A percentile compares a stretch with the other conserved stretches of the same genome.
Evolutionary conservation across 108 stramenopile species (phyloP).

Genomic region (Nitzschia sp.): DNA sequence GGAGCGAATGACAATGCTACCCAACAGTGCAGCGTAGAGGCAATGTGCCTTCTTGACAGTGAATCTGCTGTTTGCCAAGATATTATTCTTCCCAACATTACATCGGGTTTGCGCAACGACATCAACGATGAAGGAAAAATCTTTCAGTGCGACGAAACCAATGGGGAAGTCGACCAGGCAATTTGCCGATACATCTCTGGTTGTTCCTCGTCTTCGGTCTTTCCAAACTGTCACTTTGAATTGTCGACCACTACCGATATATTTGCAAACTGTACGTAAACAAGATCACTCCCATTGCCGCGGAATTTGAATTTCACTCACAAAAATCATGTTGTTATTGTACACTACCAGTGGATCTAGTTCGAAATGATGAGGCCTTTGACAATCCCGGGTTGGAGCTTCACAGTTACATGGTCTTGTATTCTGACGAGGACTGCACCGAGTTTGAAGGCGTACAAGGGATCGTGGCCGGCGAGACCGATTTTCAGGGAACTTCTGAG

Average conservation of each 20-base stretch:
- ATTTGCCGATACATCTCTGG: neutral
- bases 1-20: neutral
- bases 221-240: neutral
- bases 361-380: neutral
- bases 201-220: neutral
- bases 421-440: neutral
- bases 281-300: neutral
- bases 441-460: neutral
- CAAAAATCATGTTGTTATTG: neutral
- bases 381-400: neutral
- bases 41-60: neutral
- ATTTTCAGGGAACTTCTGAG: neutral
- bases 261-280: neutral
- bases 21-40: neutral
- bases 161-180: neutral
- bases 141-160: neutral
- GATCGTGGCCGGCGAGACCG: neutral
- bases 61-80: neutral
- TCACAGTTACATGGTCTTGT: neutral
- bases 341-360: neutral
- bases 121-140: neutral
- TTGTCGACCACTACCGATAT: neutral
- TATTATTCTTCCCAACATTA: neutral
- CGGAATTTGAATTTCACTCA: too few relatives aligned
- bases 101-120: neutral